phyloP scores from a whole-genome alignment of 495 filamentous ascomycete species.

The Melanomma pulvis-pyrius region DNA sequence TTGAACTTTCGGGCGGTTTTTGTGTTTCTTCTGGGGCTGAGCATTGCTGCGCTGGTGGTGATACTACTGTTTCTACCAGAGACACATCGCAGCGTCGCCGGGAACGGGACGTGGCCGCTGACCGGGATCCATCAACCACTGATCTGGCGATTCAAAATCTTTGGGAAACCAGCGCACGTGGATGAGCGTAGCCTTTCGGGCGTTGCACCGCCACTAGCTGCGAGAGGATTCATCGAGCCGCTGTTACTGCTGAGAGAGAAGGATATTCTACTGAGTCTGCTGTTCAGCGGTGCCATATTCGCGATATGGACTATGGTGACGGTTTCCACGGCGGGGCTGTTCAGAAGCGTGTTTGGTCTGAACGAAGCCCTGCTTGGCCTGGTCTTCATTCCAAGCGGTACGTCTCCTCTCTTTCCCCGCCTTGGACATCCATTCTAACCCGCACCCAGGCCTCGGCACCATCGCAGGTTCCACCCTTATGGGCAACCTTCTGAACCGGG shows the following conservation, averaged over 20 bases:
- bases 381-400: conserved; percentile 50
- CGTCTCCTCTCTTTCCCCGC: not conserved
- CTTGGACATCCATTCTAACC: not conserved
- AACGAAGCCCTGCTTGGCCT: conserved; percentile 48
- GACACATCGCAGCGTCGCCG: conserved; percentile 24
- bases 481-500: conserved; percentile 3
- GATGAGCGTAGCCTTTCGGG: not conserved
- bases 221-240: conserved; percentile 31
- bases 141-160: not conserved
- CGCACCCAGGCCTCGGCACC: not conserved
- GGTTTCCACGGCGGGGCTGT: conserved; percentile 49
- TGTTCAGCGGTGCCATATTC: conserved; percentile 52
- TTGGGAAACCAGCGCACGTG: not conserved
- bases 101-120: conserved; percentile 17
- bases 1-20: conserved; percentile 15
- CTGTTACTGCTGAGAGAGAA: conserved; percentile 50
- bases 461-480: conserved; percentile 7
- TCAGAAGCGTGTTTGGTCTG: conserved; percentile 43
- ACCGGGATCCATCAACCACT: conserved; percentile 21
- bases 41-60: not conserved
- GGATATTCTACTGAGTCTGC: conserved; percentile 50
- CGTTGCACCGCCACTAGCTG: not conserved
- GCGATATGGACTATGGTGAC: conserved; percentile 57
- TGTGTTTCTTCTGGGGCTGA: conserved; percentile 9
- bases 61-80: conserved; percentile 28